These are phyloP conservation scores for Arachnomyces sp. DNA, from an alignment of 2,329 filamentous ascomycete genomes.

Conservation along the genomic window DNA sequence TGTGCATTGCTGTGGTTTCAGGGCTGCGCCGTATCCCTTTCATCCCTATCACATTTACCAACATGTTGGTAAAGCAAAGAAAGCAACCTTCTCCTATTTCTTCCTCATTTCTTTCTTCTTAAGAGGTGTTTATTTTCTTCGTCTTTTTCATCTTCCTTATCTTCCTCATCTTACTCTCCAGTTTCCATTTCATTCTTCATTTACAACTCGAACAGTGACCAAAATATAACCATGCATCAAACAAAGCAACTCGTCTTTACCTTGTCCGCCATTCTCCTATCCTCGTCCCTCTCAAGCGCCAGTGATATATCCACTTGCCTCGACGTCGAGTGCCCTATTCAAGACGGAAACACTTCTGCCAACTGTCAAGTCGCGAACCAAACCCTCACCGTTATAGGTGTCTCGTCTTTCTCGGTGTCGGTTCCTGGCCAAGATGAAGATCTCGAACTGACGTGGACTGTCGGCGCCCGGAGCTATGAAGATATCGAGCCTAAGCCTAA, in stretches of 20 bases:
- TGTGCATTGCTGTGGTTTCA: no score
- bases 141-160: no score
- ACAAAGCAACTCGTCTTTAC: not conserved
- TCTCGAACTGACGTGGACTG: constrained; percentile 3
- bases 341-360: not conserved
- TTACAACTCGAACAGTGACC: no score
- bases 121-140: no score
- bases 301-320: constrained; percentile 2
- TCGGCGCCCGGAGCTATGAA: not conserved
- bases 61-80: no score
- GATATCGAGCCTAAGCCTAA: not conserved
- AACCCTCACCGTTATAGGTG: not conserved
- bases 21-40: no score
- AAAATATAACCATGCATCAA: no score
- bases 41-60: no score
- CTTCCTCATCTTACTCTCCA: no score
- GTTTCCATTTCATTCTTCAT: no score
- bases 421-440: constrained; percentile 1
- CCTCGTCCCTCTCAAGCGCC: not conserved
- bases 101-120: no score
- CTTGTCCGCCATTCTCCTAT: constrained; percentile 1
- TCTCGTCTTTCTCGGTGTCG: constrained; percentile 2
- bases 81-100: no score
- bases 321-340: constrained; percentile 4
- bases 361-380: constrained; percentile 3